Conservation (phyloP, 2,329 filamentous ascomycete genomes). For the Juglanconis oblonga region DNA sequence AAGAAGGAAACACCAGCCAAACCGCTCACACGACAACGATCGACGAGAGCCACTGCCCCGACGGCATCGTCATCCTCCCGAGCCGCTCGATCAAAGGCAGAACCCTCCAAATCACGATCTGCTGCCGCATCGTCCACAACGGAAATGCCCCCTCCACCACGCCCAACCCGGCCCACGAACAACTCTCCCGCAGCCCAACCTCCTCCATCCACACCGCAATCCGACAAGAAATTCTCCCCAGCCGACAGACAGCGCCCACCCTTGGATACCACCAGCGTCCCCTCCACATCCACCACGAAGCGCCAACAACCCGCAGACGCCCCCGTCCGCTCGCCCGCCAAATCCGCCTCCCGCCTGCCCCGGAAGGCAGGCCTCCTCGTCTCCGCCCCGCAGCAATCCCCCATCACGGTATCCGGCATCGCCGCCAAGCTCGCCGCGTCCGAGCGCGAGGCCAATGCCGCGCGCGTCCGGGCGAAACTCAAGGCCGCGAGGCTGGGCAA, state of each 20-base stretch:
- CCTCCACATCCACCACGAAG: neutral
- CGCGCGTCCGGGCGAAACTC: slow-evolving; percentile 60
- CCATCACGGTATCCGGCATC: slow-evolving; percentile 59
- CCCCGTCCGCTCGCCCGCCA: slow-evolving; percentile 24
- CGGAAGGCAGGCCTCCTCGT: slow-evolving; percentile 27
- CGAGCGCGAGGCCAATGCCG: slow-evolving; percentile 62
- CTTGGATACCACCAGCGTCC: neutral
- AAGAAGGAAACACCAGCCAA: slow-evolving; percentile 7
- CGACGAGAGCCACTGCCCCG: slow-evolving; percentile 11
- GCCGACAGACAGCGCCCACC: slow-evolving; percentile 21
- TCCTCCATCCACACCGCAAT: neutral
- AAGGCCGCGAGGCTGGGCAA: slow-evolving; percentile 46
- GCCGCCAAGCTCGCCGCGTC: slow-evolving; percentile 62
- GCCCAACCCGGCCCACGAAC: slow-evolving; percentile 7
- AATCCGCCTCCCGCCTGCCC: slow-evolving; percentile 32
- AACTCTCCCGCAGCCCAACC: neutral
- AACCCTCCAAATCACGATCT: slow-evolving; percentile 1
- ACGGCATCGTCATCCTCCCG: slow-evolving; percentile 9
- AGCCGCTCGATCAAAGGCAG: slow-evolving; percentile 1
- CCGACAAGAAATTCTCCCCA: slow-evolving; percentile 11
- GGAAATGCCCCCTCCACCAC: slow-evolving; percentile 16
- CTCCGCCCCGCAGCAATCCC: slow-evolving; percentile 48
- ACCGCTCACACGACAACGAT: slow-evolving; percentile 5
- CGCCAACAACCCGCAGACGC: slow-evolving; percentile 13
- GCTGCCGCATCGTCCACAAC: neutral